A percentile compares a stretch with the other conserved stretches of the same genome.
These are phyloP conservation scores for Blastobotrys malaysiensis DNA, from an alignment of 1,139 yeast species.

Conservation along the genomic window DNA sequence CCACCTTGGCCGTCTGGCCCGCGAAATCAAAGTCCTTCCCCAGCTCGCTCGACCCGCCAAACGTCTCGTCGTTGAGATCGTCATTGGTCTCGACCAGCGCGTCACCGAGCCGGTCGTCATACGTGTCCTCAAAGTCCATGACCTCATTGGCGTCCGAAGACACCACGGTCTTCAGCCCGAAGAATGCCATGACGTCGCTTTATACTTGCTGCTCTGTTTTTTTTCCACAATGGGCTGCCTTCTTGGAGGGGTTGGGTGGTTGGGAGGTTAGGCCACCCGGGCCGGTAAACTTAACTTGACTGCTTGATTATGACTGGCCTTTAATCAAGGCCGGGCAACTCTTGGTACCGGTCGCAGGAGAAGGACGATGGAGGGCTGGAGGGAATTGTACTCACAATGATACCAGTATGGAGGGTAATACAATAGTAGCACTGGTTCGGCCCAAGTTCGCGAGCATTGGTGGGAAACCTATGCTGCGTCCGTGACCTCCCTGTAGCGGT, in stretches of 20 bases:
- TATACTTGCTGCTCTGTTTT: neutral
- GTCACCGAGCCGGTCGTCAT: conserved; percentile 67
- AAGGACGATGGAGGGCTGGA: no score
- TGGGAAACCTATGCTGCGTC: no score
- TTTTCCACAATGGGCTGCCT: neutral
- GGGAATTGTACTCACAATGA: no score
- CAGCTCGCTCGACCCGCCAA: conserved; percentile 52
- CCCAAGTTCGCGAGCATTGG: no score
- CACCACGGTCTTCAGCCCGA: conserved; percentile 33
- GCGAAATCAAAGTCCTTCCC: conserved; percentile 50
- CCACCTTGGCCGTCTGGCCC: conserved; percentile 35
- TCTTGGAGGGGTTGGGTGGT: neutral
- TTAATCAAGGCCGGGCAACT: no score
- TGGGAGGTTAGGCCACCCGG: neutral
- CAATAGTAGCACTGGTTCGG: no score
- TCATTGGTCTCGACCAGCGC: conserved; percentile 67
- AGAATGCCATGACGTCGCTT: conserved; percentile 32
- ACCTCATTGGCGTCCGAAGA: conserved; percentile 5
- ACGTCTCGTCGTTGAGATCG: conserved; percentile 81
- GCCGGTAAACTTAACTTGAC: neutral
- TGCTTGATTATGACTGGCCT: no score
- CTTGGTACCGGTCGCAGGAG: no score
- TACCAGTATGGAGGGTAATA: no score
- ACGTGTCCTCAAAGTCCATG: conserved; percentile 74
- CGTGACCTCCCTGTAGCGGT: no score